phyloP scores from a whole-genome alignment of 176 grass and related monocot species.

The Cenchrus fungigraminus region DNA sequence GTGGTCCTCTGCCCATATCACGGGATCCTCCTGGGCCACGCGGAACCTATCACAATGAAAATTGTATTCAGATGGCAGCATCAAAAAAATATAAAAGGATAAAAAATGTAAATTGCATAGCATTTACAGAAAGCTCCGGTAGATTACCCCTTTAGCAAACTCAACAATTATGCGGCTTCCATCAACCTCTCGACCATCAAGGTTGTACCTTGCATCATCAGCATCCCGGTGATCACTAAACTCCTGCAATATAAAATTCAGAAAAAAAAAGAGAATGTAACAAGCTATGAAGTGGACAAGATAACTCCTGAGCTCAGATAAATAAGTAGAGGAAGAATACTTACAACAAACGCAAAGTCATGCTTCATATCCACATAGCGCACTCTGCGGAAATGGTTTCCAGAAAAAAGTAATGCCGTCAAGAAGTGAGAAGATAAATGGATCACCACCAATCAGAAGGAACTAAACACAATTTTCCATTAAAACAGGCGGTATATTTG shows the following conservation, averaged over 20 bases:
- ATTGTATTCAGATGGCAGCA: neutral
- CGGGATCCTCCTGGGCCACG: slow-evolving; percentile 80
- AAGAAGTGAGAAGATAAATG: slow-evolving; percentile 52
- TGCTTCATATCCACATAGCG: slow-evolving; percentile 99
- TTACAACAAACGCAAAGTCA: slow-evolving; percentile 98
- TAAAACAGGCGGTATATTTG: slow-evolving; percentile 31
- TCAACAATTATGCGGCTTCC: slow-evolving; percentile 88
- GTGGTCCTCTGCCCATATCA: slow-evolving; percentile 82
- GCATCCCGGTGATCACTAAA: slow-evolving; percentile 84
- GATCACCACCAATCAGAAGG: slow-evolving; percentile 38
- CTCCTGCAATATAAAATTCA: slow-evolving; percentile 61
- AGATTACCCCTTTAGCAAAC: slow-evolving; percentile 91
- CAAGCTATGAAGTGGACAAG: neutral
- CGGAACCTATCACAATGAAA: slow-evolving; percentile 49
- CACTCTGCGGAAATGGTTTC: slow-evolving; percentile 82
- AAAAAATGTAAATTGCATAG: slow-evolving; percentile 5
- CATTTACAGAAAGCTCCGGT: neutral
- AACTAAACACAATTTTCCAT: slow-evolving; percentile 45
- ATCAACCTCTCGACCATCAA: slow-evolving; percentile 91
- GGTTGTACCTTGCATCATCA: slow-evolving; percentile 91
- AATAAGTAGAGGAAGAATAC: slow-evolving; percentile 30
- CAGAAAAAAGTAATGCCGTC: slow-evolving; percentile 73
- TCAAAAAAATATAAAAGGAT: neutral
- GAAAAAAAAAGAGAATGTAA: neutral
- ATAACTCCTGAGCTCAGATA: neutral